Base-by-base conservation (phyloP, 108 stramenopile species). In the Conticribra weissflogii region DNA sequence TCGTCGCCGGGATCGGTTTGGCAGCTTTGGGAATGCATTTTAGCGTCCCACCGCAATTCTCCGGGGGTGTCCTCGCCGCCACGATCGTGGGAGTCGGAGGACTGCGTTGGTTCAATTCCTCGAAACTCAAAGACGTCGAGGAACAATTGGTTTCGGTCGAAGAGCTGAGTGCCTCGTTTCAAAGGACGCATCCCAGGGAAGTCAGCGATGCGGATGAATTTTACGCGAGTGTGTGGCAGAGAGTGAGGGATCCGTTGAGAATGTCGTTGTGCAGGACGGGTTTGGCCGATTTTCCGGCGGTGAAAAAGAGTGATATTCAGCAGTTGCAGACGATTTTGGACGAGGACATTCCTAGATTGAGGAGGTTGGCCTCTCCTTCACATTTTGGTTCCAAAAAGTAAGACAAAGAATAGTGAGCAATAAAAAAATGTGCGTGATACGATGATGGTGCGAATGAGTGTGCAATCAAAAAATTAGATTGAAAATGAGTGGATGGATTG, bases 131-230 rank as follows among this genome's bases (percentile, higher is more conserved):
- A 50, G 83, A 78, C 49, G 65, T 65, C 12, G 87, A 88, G 60
- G 74, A 87, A 59, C 73, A 86, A 32, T 61, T 90, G 32, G 29
- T 78, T 1, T 77, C 84, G 30, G 47, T 67, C 17, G 88, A 88
- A 46, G 90, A 89, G 48, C 61, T 96, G 54, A 72, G 70, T 54
- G 75, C 86, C 2, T 81, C 85, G 17, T 95, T 93, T 66, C 82
- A 86, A 55, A 83, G 88, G 14, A 88, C 85, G 3, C 94, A 97
- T 66, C 74, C 91, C 12, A 77, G 86, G 22, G 90, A 92, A 73
- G 78, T 97, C 8, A 79, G 77, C 29, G 94, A 96, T 29, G 94
- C 88, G 28, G 96, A 97, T 64, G 97, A 97, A 72, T 94, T 82
- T 55, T 83, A 81, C 33, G 87, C 91, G 7, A 87, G 86, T 56